Evolutionary conservation across 2,329 filamentous ascomycete genomes (phyloP), one percentile per base, ranked within the genome.

Genomic region (Sporothrix variecibatus): DNA sequence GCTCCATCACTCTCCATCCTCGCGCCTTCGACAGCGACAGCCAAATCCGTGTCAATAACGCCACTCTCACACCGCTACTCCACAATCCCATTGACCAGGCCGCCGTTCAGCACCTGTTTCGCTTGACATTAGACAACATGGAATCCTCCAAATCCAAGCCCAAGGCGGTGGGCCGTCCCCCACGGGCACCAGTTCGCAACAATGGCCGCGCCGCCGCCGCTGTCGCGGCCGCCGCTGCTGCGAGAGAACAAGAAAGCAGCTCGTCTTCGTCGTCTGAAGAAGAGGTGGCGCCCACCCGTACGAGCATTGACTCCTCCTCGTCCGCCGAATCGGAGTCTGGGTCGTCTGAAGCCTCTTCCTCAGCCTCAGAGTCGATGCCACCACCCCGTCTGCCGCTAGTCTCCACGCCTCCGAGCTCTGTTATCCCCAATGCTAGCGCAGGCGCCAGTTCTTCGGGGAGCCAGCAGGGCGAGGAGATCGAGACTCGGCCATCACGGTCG

Each of bases 401-500:
- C 11, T 76, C 79, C 3, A 77, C 73, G 23, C 73, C 75, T 26
- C 51, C 43, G 2, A 46, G 71, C 17, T 67, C 28, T 11, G 62
- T 56, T 2, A 77, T 78, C 40, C 49, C 74, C 20, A 34, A 12
- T 31, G 17, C 62, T 17, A 60, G 38, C 12, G 68, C 71, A 23
- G 51, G 46, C 51, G 17, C 69, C 23, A 34, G 49, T 15, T 11
- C 60, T 26, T 64, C 56, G 3, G 53, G 40, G 1, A 71, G 31
- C 26, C 72, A 62, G 4, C 12, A 51, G 34, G 84, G 84, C 74
- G 84, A 86, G 74, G 79, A 79, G 11, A 79, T 81, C 17, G 81
- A 83, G 60, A 83, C 83, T 58, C 86, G 86, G 53, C 85, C 85
- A 9, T 83, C 84, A 72, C 86, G 87, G 46, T 88, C 87, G 17